These are phyloP conservation scores for Acacia pycnantha DNA, from an alignment of 331 rosid genomes.

Conservation along the genomic window DNA sequence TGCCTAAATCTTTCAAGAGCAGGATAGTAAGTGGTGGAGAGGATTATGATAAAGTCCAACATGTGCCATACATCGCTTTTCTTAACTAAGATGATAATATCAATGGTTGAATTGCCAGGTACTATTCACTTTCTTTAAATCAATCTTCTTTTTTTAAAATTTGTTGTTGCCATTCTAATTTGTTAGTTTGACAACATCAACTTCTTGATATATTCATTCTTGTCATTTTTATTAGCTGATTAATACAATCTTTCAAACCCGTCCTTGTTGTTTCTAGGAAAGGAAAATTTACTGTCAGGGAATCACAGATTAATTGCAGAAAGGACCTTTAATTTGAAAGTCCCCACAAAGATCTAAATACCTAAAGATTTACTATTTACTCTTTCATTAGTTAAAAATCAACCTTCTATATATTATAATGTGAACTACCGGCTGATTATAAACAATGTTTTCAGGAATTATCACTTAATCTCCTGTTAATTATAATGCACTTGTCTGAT, in stretches of 20 bases:
- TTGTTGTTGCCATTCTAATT: neutral
- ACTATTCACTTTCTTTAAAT: neutral
- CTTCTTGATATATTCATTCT: neutral
- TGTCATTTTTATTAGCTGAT: neutral
- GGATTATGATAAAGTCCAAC: conserved; percentile 43
- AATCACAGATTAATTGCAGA: neutral
- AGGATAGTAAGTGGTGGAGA: conserved; percentile 41
- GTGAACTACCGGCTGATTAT: neutral
- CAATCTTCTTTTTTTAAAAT: neutral
- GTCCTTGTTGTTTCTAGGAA: neutral
- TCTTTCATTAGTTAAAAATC: neutral
- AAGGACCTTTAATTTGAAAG: neutral
- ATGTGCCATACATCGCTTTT: conserved; percentile 46
- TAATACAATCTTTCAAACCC: neutral
- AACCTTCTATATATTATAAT: neutral
- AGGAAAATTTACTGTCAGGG: neutral
- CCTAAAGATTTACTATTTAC: neutral
- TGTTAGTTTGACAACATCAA: neutral
- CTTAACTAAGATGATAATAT: conserved; percentile 22
- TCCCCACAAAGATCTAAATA: neutral
- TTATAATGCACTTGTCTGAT: neutral
- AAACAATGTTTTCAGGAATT: neutral
- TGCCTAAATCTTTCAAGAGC: conserved; percentile 36
- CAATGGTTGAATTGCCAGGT: neutral
- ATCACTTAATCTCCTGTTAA: neutral